Conservation (phyloP, 352 stramenopile genomes). For the Pythium scleroteichum region DNA sequence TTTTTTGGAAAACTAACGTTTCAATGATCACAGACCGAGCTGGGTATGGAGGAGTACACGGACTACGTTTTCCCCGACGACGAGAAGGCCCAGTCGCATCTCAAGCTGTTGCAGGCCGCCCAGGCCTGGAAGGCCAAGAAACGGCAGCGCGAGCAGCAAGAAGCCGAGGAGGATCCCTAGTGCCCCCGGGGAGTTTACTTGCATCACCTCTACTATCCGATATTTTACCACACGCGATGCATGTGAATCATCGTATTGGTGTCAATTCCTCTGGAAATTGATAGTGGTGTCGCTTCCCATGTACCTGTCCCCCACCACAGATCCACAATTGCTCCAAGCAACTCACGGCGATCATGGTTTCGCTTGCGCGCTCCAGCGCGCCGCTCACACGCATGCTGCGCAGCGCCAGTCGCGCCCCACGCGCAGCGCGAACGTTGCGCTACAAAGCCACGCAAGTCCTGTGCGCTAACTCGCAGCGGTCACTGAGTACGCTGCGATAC, state of each 20-base stretch:
- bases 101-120: slow-evolving; percentile 97
- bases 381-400: not conserved
- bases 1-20: slow-evolving; percentile 23
- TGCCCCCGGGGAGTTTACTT: too few relatives aligned
- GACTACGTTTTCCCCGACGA: slow-evolving; percentile 99
- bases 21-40: slow-evolving; percentile 56
- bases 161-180: too few relatives aligned
- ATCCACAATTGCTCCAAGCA: too few relatives aligned
- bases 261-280: not conserved
- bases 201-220: too few relatives aligned
- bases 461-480: not conserved
- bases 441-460: not conserved
- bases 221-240: too few relatives aligned
- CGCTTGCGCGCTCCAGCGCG: not conserved
- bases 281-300: slow-evolving; percentile 1
- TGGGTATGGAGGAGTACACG: slow-evolving; percentile 97
- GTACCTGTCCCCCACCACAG: too few relatives aligned
- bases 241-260: too few relatives aligned
- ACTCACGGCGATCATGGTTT: too few relatives aligned
- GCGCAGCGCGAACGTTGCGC: not conserved
- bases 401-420: not conserved
- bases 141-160: slow-evolving; percentile 48
- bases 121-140: slow-evolving; percentile 96
- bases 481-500: slow-evolving; percentile 36
- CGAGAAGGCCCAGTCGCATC: slow-evolving; percentile 92